phyloP scores from a whole-genome alignment of 139 green algal species.

The Tetraselmis striata region DNA sequence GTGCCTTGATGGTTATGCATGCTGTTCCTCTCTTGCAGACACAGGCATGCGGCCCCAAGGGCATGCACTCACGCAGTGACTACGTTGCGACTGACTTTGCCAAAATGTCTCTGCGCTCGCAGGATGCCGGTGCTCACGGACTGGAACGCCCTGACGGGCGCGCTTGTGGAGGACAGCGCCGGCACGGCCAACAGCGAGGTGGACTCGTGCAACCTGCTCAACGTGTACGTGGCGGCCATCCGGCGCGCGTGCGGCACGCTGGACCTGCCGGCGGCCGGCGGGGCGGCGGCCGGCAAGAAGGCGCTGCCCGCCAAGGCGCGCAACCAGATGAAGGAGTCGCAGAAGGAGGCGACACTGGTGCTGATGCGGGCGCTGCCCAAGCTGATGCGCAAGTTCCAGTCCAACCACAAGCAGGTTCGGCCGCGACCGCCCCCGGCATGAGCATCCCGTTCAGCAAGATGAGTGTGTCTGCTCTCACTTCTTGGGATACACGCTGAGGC shows the following conservation, averaged over 20 bases:
- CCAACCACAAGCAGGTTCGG: slow-evolving; percentile 30
- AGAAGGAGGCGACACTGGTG: slow-evolving; percentile 42
- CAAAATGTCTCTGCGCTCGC: too few species aligned
- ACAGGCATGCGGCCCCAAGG: too few species aligned
- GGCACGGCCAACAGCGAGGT: slow-evolving; percentile 23
- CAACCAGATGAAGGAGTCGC: slow-evolving; percentile 5
- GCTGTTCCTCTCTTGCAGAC: too few species aligned
- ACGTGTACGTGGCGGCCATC: slow-evolving; percentile 22
- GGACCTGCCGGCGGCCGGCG: background rate
- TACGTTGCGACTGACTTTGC: background rate
- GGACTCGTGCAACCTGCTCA: slow-evolving; percentile 30
- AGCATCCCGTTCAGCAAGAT: background rate
- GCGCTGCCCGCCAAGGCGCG: slow-evolving; percentile 11
- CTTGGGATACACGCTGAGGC: too few species aligned
- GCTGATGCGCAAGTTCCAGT: slow-evolving; percentile 44
- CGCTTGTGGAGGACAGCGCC: slow-evolving; percentile 30
- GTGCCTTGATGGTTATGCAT: too few species aligned
- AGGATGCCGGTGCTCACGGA: slow-evolving; percentile 33
- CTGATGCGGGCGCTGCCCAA: slow-evolving; percentile 35
- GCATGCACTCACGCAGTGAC: background rate
- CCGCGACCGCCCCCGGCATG: background rate
- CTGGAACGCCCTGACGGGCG: slow-evolving; percentile 34
- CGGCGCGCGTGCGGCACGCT: slow-evolving; percentile 8
- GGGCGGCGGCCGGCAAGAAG: background rate
- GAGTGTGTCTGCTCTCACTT: background rate